Base-by-base conservation (phyloP, 441 rosid genomes). In the Corymbia citriodora region DNA sequence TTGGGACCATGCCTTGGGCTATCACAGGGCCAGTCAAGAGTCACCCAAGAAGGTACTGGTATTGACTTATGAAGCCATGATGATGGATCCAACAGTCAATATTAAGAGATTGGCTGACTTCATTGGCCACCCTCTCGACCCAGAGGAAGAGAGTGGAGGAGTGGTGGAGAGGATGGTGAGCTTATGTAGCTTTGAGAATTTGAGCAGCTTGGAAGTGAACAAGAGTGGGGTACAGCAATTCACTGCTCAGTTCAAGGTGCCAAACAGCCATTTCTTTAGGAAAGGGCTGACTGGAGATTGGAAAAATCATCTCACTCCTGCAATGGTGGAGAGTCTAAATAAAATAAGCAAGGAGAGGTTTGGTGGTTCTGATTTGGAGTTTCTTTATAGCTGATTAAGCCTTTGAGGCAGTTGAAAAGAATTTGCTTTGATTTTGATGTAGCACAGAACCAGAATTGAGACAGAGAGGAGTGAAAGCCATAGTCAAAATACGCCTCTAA, bases 1-100 rank as follows among this genome's bases (percentile, higher is more conserved):
- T 88, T 94, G 92, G 55, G 93, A 94, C 18, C 94, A 94, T 63
- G 92, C 92, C 11, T 89, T 91, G 65, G 93, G 92, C 81, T 93
- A 92, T 40, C 93, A 93, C 93, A 83, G 92, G 61, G 93, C 90
- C 45, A 93, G 94, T 87, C 86, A 89, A 40, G 92, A 93, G 87
- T 59, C 50, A 23, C 91, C 92, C 2, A 27, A 68, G 19, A 93
- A 91, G 88, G 89, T 93, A n/a, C 33, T 93, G 89, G 91, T 93
- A 87, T 10, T 93, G 81, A 93, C 90, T 83, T 92, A 92, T 40
- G 94, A 93, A 70, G 93, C 89, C 54, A 91, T 93, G 88, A 93
- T 88, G 90, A 90, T 45, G 87, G 88, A 93, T 17, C 90, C 93
- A 2, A 68, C 36, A 52, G 91, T 70, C 29, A 85, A 57, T 17